Percentiles rank a stretch among this genome's conserved stretches.
phyloP scores from a whole-genome alignment of 1,284 basidiomycete genomes.

The Leucoagaricus sp. region DNA sequence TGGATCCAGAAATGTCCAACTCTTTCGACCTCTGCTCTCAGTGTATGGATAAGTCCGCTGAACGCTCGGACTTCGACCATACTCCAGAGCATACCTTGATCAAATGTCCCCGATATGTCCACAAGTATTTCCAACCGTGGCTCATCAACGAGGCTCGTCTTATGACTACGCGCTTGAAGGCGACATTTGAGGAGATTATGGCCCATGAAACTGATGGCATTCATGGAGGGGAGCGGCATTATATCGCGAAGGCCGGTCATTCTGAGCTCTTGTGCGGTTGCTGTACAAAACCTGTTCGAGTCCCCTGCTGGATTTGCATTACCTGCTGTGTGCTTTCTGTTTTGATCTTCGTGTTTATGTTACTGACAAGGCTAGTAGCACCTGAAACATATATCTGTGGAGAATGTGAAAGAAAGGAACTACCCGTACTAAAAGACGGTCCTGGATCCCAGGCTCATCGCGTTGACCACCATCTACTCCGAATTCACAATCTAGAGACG shows the following conservation, averaged over 20 bases:
- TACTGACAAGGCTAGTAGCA: neutral
- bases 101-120: slow-evolving; percentile 19
- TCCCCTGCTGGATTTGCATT: slow-evolving; percentile 18
- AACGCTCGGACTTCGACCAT: slow-evolving; percentile 19
- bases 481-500: slow-evolving; percentile 1
- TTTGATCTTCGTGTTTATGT: neutral
- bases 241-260: neutral
- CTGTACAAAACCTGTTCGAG: slow-evolving; percentile 14
- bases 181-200: slow-evolving; percentile 9
- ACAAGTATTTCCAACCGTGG: slow-evolving; percentile 21
- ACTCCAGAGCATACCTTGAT: slow-evolving; percentile 21
- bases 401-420: slow-evolving; percentile 9
- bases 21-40: slow-evolving; percentile 23
- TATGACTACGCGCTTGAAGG: slow-evolving; percentile 21
- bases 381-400: slow-evolving; percentile 10
- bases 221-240: neutral
- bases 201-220: neutral
- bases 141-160: slow-evolving; percentile 20
- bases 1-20: slow-evolving; percentile 16
- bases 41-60: slow-evolving; percentile 18
- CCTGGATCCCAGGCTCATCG: neutral
- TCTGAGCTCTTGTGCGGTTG: slow-evolving; percentile 1
- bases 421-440: neutral
- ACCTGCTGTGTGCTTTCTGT: slow-evolving; percentile 3
- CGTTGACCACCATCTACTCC: slow-evolving; percentile 1